These are phyloP conservation scores for Suillus paluster DNA, from an alignment of 768 basidiomycete genomes.

Conservation along the genomic window DNA sequence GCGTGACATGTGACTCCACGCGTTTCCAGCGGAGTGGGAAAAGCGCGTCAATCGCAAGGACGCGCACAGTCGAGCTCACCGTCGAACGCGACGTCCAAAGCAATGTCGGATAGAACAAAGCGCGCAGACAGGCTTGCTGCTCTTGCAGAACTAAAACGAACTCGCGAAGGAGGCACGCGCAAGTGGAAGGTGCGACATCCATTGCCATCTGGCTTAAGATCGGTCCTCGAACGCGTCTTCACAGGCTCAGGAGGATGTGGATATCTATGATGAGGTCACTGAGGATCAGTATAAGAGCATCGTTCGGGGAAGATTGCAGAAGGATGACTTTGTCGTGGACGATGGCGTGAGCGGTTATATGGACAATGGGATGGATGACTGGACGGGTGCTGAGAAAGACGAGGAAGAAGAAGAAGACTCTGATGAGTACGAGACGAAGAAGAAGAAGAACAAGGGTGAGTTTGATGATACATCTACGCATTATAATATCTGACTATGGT, in stretches of 20 bases:
- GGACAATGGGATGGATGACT: conserved; percentile 98
- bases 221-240: conserved; percentile 27
- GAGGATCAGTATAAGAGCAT: conserved; percentile 89
- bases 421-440: conserved; percentile 38
- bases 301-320: conserved; percentile 79
- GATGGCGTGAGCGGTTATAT: conserved; percentile 91
- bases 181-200: conserved; percentile 56
- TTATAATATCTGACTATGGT: conserved; percentile 3
- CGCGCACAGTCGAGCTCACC: conserved; percentile 15
- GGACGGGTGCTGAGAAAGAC: conserved; percentile 63
- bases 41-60: conserved; percentile 12
- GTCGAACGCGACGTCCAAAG: conserved; percentile 13
- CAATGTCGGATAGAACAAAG: conserved; percentile 33
- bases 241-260: conserved; percentile 59
- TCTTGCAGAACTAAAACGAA: conserved; percentile 58
- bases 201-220: conserved; percentile 5
- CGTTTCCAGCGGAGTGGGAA: conserved; percentile 25
- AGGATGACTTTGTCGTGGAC: conserved; percentile 95
- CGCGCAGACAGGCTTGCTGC: conserved; percentile 44
- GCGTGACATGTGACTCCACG: conserved; percentile 3
- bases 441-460: conserved; percentile 45
- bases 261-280: conserved; percentile 87
- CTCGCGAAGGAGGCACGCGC: conserved; percentile 61
- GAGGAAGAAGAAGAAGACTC: conserved; percentile 58
- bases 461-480: not conserved